These are phyloP conservation scores for Radiomyces spectabilis DNA, from an alignment of 192 early-diverging fungal genomes.

Conservation along the genomic window DNA sequence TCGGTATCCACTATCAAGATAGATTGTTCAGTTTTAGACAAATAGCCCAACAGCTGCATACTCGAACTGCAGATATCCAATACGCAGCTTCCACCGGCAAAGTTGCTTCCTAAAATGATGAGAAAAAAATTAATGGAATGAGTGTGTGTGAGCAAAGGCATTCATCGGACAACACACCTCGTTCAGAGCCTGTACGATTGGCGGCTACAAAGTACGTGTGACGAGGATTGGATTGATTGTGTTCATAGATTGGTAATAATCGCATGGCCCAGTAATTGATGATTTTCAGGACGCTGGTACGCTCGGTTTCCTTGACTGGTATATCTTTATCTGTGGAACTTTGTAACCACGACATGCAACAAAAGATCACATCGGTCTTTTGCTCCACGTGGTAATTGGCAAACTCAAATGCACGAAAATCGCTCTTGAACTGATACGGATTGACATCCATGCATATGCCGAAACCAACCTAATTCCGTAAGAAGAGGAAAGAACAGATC, in stretches of 20 bases:
- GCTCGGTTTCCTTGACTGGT: not conserved
- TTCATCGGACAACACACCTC: not conserved
- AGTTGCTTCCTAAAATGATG: conserved; percentile 3
- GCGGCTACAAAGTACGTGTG: conserved; percentile 11
- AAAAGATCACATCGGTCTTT: conserved; percentile 41
- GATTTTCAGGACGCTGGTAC: too few species aligned
- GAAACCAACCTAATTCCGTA: conserved; percentile 47
- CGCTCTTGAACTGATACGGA: conserved; percentile 59
- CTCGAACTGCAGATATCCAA: conserved; percentile 1
- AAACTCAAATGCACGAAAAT: conserved; percentile 65
- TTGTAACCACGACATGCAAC: conserved; percentile 67
- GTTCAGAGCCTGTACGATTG: conserved; percentile 24
- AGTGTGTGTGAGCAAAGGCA: not conserved
- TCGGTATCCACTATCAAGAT: too few species aligned
- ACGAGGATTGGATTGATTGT: not conserved
- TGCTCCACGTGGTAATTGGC: conserved; percentile 49
- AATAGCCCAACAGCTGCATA: too few species aligned
- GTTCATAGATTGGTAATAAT: conserved; percentile 9
- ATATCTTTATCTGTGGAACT: not conserved
- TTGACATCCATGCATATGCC: conserved; percentile 87
- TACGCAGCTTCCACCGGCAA: conserved; percentile 25
- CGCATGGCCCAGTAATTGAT: conserved; percentile 25
- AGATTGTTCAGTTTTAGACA: too few species aligned
- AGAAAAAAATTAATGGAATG: not conserved
- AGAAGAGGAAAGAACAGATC: not conserved